Conservation (phyloP, 2,329 filamentous ascomycete species). For the Talaromyces sp. region DNA sequence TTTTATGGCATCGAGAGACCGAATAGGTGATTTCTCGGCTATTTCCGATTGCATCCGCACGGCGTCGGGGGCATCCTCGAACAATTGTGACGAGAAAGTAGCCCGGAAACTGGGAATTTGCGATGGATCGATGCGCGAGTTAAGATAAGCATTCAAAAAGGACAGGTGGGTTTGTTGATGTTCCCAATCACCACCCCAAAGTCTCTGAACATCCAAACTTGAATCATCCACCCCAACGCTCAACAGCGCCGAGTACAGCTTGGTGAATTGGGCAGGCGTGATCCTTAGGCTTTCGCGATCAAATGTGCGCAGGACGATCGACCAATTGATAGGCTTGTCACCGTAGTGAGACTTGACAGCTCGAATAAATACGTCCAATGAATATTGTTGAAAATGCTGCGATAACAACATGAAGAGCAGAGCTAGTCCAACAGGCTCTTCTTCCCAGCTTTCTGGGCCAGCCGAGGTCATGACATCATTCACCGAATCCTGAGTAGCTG, state of each 20-base stretch:
- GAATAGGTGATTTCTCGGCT: conserved; percentile 77
- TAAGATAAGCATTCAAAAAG: conserved; percentile 84
- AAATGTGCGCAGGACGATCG: conserved; percentile 69
- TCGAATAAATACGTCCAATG: conserved; percentile 60
- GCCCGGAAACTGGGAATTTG: conserved; percentile 75
- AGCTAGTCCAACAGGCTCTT: conserved; percentile 76
- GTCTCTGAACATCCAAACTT: conserved; percentile 72
- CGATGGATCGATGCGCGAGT: conserved; percentile 71
- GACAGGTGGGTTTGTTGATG: conserved; percentile 83
- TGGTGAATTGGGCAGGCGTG: conserved; percentile 72
- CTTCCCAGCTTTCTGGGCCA: conserved; percentile 61
- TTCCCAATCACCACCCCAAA: conserved; percentile 89
- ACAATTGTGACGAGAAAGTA: conserved; percentile 65
- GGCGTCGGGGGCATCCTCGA: conserved; percentile 54
- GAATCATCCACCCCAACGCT: conserved; percentile 60
- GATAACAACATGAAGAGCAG: conserved; percentile 64
- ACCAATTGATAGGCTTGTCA: conserved; percentile 56
- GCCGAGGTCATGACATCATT: conserved; percentile 53
- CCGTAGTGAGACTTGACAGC: conserved; percentile 51
- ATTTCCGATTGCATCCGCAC: conserved; percentile 56
- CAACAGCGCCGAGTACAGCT: conserved; percentile 71
- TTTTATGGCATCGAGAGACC: conserved; percentile 76
- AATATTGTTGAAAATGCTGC: conserved; percentile 59
- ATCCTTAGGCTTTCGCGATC: conserved; percentile 73
- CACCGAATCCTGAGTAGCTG: conserved; percentile 65